phyloP scores from a whole-genome alignment of 2,329 filamentous ascomycete species.

The Zasmidium angulare region DNA sequence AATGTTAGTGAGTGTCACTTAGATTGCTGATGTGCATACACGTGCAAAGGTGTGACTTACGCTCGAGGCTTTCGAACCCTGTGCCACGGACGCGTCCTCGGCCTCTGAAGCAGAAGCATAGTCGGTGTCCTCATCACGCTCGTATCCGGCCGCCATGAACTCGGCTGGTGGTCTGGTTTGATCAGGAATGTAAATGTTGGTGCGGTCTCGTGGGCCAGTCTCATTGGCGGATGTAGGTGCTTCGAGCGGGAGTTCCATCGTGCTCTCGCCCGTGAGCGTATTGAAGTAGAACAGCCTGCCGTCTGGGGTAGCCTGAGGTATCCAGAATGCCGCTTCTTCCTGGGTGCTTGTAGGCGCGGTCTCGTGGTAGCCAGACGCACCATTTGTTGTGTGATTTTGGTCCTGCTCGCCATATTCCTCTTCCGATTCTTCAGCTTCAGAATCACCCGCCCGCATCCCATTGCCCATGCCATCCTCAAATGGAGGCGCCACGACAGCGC shows the following conservation, averaged over 20 bases:
- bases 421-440: slow-evolving; percentile 57
- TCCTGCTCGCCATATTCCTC: slow-evolving; percentile 62
- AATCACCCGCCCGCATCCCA: slow-evolving; percentile 53
- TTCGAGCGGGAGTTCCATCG: slow-evolving; percentile 90
- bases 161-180: slow-evolving; percentile 87
- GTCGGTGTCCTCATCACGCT: slow-evolving; percentile 85
- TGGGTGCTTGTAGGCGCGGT: slow-evolving; percentile 63
- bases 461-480: slow-evolving; percentile 68
- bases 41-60: slow-evolving; percentile 50
- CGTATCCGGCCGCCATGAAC: slow-evolving; percentile 79
- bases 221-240: slow-evolving; percentile 79
- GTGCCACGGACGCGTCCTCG: slow-evolving; percentile 73
- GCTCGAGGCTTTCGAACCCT: slow-evolving; percentile 66
- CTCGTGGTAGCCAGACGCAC: slow-evolving; percentile 54
- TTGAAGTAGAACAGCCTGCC: slow-evolving; percentile 97
- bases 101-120: slow-evolving; percentile 83
- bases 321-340: slow-evolving; percentile 95
- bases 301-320: slow-evolving; percentile 92
- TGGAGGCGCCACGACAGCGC: slow-evolving; percentile 75
- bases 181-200: slow-evolving; percentile 84
- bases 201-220: slow-evolving; percentile 81
- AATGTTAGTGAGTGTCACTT: slow-evolving; percentile 28
- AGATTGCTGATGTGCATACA: slow-evolving; percentile 18
- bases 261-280: slow-evolving; percentile 91
- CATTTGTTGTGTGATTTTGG: slow-evolving; percentile 47